Evolutionary conservation across 2,329 filamentous ascomycete genomes (phyloP).

Genomic region (Talaromyces sp.): DNA sequence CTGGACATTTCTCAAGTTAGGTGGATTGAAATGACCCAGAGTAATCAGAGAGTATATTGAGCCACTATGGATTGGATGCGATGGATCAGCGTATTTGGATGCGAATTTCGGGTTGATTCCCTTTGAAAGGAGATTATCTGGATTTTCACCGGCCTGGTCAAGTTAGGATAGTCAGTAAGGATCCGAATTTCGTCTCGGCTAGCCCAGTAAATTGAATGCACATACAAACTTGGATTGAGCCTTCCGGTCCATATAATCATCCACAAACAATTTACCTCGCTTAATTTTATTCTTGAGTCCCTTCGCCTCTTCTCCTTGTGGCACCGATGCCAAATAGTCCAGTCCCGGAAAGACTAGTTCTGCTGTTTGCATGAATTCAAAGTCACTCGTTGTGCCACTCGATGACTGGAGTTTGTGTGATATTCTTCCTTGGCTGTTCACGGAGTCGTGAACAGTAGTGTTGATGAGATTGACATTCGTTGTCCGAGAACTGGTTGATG

Average conservation of each 20-base stretch:
- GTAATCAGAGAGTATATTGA: not conserved
- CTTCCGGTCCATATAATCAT: constrained; percentile 12
- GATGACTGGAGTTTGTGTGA: constrained; percentile 28
- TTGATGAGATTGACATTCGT: not conserved
- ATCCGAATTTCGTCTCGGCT: too few species aligned
- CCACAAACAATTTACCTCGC: constrained; percentile 6
- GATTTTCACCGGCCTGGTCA: constrained; percentile 1
- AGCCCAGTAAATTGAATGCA: not conserved
- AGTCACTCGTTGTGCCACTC: constrained; percentile 33
- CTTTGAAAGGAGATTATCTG: constrained; percentile 3
- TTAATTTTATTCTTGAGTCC: constrained; percentile 5
- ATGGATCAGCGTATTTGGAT: constrained; percentile 11
- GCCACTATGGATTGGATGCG: constrained; percentile 9
- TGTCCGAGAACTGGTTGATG: not conserved
- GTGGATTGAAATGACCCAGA: not conserved
- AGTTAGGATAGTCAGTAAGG: not conserved
- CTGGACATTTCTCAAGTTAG: not conserved
- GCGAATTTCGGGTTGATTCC: constrained; percentile 6
- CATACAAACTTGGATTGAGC: constrained; percentile 12
- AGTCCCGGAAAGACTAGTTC: constrained; percentile 47
- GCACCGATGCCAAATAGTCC: constrained; percentile 23
- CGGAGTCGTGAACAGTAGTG: not conserved
- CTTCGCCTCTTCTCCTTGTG: constrained; percentile 17
- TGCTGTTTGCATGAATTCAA: constrained; percentile 41
- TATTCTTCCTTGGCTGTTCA: not conserved